A percentile compares a stretch with the other conserved stretches of the same genome.
phyloP scores from a whole-genome alignment of 108 stramenopile species.

The Aureococcus anophagefferens region DNA sequence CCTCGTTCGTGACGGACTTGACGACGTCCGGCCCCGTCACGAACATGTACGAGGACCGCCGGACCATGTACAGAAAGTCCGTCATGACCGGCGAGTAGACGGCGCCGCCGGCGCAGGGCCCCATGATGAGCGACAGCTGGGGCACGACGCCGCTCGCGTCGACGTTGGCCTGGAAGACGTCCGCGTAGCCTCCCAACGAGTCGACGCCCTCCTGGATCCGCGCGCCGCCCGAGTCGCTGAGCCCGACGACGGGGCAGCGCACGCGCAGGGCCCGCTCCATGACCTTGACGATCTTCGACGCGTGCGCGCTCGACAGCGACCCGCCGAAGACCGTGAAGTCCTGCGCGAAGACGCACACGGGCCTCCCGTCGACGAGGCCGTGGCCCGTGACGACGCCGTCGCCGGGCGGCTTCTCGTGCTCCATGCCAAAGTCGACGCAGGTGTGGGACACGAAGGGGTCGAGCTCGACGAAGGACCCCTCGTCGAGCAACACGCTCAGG shows the following conservation, averaged over 20 bases:
- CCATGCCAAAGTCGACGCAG: slow-evolving; percentile 96
- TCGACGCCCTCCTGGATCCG: slow-evolving; percentile 98
- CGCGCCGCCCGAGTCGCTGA: slow-evolving; percentile 97
- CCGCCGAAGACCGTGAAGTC: slow-evolving; percentile 99
- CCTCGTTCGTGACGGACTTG: slow-evolving; percentile 97
- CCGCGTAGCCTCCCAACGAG: slow-evolving; percentile 90
- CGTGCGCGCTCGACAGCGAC: slow-evolving; percentile 84
- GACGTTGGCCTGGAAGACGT: slow-evolving; percentile 97
- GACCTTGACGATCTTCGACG: slow-evolving; percentile 96
- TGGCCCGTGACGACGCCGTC: slow-evolving; percentile 8
- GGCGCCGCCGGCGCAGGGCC: slow-evolving; percentile 81
- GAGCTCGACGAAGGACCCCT: slow-evolving; percentile 77
- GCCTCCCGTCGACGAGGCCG: slow-evolving; percentile 60
- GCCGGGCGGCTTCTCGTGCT: slow-evolving; percentile 4
- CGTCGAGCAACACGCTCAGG: slow-evolving; percentile 74
- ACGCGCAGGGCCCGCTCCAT: slow-evolving; percentile 93
- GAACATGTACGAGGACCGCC: slow-evolving; percentile 90
- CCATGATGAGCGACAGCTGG: slow-evolving; percentile 89
- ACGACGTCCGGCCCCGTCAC: slow-evolving; percentile 98
- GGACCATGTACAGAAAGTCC: slow-evolving; percentile 98
- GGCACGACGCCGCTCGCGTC: slow-evolving; percentile 89
- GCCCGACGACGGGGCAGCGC: slow-evolving; percentile 92
- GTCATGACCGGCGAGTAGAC: slow-evolving; percentile 99
- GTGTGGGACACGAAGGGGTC: slow-evolving; percentile 90
- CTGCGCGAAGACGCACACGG: slow-evolving; percentile 81